phyloP scores from a whole-genome alignment of 305 asterid genomes.

The Fraxinus albicans region DNA sequence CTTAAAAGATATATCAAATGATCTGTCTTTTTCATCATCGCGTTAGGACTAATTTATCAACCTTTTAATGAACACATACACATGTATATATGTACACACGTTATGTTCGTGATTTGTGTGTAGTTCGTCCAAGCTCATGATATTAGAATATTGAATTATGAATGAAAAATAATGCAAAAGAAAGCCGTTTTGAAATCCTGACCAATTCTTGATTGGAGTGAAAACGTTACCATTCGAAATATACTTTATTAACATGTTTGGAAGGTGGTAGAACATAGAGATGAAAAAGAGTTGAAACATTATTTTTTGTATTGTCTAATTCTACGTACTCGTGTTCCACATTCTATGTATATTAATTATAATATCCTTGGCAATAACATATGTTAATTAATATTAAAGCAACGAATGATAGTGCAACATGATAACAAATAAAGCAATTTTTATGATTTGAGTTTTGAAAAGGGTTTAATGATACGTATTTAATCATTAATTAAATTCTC shows the following conservation, averaged over 20 bases:
- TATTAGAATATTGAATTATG: not conserved
- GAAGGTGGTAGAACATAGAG: not conserved
- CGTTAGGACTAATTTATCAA: not conserved
- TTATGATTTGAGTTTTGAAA: not conserved
- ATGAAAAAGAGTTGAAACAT: not conserved
- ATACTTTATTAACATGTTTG: not conserved
- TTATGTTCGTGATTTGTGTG: not conserved
- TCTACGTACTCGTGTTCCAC: not conserved
- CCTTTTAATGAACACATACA: not conserved
- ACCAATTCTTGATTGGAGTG: too few relatives aligned
- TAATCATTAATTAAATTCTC: not conserved
- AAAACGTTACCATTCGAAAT: not conserved
- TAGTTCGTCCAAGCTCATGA: not conserved
- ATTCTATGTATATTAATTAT: not conserved
- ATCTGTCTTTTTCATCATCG: not conserved
- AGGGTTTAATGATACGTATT: not conserved
- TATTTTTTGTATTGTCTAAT: not conserved
- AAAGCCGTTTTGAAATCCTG: too few relatives aligned
- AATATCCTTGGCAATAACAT: not conserved
- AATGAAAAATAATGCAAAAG: not conserved
- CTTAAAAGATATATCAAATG: constrained; percentile 4
- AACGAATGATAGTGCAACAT: not conserved
- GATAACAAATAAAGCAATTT: not conserved
- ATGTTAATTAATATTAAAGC: not conserved
- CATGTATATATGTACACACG: not conserved